Conservation (phyloP, 1,139 yeast genomes). For the Petasospora fabianii region DNA sequence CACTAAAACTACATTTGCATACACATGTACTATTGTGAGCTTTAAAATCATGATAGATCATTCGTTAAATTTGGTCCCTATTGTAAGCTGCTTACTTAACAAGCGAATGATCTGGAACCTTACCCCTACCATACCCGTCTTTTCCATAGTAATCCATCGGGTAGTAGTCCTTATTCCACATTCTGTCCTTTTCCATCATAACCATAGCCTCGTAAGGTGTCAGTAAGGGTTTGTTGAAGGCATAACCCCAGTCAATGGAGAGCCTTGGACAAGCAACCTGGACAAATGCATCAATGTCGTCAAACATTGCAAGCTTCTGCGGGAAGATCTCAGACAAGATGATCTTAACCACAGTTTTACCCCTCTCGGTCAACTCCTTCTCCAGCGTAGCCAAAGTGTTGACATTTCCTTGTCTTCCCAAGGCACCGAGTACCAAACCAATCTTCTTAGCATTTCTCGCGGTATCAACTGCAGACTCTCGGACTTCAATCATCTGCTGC, state of each 20-base stretch:
- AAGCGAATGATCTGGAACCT: conserved; percentile 46
- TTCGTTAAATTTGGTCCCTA: too few species aligned
- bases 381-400: conserved; percentile 68
- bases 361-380: conserved; percentile 44
- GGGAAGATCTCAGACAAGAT: conserved; percentile 93
- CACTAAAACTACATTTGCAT: not conserved
- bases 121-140: conserved; percentile 93
- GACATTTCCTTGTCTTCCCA: conserved; percentile 94
- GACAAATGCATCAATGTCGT: conserved; percentile 90
- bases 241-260: conserved; percentile 99
- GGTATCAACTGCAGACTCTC: conserved; percentile 68
- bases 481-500: conserved; percentile 67
- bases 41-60: too few species aligned
- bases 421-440: conserved; percentile 89
- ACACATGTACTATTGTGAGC: not conserved
- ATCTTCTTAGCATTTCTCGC: conserved; percentile 60
- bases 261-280: conserved; percentile 98
- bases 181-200: conserved; percentile 65
- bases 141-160: conserved; percentile 95
- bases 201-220: conserved; percentile 98
- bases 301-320: conserved; percentile 87
- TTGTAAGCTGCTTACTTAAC: too few species aligned
- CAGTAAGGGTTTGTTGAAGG: conserved; percentile 83
- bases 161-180: conserved; percentile 64
- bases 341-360: conserved; percentile 73